Base-by-base conservation (phyloP, 805 yeast genomes). In the Cyberlindnera sargentensis region DNA sequence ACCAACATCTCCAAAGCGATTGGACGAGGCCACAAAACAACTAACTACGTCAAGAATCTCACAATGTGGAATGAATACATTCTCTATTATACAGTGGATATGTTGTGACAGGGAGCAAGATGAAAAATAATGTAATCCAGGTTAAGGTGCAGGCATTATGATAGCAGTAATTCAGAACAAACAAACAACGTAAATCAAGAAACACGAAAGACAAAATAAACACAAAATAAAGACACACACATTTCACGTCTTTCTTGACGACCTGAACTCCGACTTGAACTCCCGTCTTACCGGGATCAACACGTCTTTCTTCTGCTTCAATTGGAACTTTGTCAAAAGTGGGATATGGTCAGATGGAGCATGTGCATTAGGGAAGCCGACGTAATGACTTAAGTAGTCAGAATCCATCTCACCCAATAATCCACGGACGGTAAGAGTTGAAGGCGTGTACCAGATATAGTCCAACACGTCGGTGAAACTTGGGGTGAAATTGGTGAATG, bases 341-440 rank as follows among this genome's bases (percentile, higher is more conserved):
- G 96, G 90, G 56, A 91, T 76, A 66, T 91, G 98, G 64, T 91
- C 98, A 39, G 95, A 86, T 25, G 98, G 96, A 68, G 83, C 84
- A 61, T 89, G 86, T 24, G 89, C 87, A 59, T 87, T 87, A 23
- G 99, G 99, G 64, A 93, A 80, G 6, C 98, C 99, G 60, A 93
- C 83, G 48, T 80, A 80, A 52, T 81, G 81, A 44, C 75, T 68
- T 38, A 82, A 72, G 61, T 93, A 93, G 4, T 83, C 84, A 37
- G 72, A 72, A 61, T 91, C 97, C 36, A 90, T 78, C 53, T 80
- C 78, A 27, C 96, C 98, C 43, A 91, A 68, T 55, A 93, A 67
- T 7, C 96, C 97, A 53, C 80, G 80, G 7, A 93, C 95, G 44
- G 82, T 76, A 48, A 93, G 70, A n/a, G 80, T 71, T 10, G 80